Percentiles rank a stretch among this genome's conserved stretches.
phyloP scores from a whole-genome alignment of 176 grass and related monocot genomes.

The Thinopyrum elongatum region DNA sequence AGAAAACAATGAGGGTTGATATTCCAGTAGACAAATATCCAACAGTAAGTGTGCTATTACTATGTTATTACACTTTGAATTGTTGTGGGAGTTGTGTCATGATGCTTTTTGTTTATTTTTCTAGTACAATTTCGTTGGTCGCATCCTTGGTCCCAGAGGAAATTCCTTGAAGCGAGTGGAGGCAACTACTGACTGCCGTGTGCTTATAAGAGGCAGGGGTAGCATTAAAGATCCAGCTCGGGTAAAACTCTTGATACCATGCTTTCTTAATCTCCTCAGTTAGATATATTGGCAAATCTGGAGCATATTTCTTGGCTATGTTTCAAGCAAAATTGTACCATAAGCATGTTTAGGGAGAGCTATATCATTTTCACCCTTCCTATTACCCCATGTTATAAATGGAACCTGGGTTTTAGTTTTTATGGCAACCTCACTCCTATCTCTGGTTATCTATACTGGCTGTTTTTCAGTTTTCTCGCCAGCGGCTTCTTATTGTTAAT shows the following conservation, averaged over 20 bases:
- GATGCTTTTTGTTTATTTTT: slow-evolving; percentile 20
- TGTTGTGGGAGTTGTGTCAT: slow-evolving; percentile 1
- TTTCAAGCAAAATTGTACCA: not conserved
- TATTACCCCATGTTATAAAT: not conserved
- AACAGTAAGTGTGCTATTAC: slow-evolving; percentile 67
- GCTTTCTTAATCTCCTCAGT: not conserved
- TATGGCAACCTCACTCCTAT: not conserved
- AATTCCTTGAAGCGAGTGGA: slow-evolving; percentile 96
- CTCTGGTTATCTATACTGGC: not conserved
- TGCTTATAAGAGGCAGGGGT: slow-evolving; percentile 91
- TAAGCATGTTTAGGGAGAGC: not conserved
- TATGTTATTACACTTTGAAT: not conserved
- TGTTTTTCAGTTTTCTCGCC: not conserved
- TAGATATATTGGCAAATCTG: slow-evolving; percentile 14
- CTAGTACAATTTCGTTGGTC: slow-evolving; percentile 95
- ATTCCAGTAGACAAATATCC: slow-evolving; percentile 90
- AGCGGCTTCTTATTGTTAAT: not conserved
- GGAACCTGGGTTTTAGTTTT: not conserved
- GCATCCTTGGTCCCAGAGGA: slow-evolving; percentile 94
- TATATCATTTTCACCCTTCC: slow-evolving; percentile 3
- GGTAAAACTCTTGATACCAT: slow-evolving; percentile 46
- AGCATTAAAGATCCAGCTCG: slow-evolving; percentile 95
- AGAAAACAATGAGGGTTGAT: slow-evolving; percentile 95
- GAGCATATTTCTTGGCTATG: not conserved
- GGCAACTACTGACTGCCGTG: slow-evolving; percentile 89